Conservation (phyloP, 495 filamentous ascomycete genomes). For the Mycothermus thermophilus region DNA sequence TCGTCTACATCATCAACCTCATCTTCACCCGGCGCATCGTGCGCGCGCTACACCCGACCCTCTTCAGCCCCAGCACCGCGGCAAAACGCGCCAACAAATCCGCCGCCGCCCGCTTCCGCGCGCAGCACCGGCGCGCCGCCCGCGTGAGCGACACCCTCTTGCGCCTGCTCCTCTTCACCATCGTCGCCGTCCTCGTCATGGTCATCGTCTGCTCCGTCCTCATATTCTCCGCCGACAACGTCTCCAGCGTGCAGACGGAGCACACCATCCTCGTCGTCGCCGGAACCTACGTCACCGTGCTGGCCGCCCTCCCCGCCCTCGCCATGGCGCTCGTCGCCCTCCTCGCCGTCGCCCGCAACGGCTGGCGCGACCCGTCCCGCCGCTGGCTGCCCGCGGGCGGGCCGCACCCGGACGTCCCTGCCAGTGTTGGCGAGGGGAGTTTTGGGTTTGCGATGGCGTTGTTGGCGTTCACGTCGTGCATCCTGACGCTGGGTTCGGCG, state of each 20-base stretch:
- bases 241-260: slow-evolving; percentile 33
- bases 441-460: slow-evolving; percentile 53
- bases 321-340: slow-evolving; percentile 28
- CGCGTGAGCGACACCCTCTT: slow-evolving; percentile 20
- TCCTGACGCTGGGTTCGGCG: slow-evolving; percentile 56
- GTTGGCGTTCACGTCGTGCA: slow-evolving; percentile 35
- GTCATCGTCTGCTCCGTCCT: slow-evolving; percentile 54
- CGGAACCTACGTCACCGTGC: slow-evolving; percentile 48
- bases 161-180: slow-evolving; percentile 41
- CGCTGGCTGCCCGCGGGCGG: slow-evolving; percentile 23
- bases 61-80: too few species aligned
- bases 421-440: slow-evolving; percentile 58
- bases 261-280: slow-evolving; percentile 54
- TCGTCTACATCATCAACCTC: slow-evolving; percentile 68
- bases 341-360: neutral
- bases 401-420: slow-evolving; percentile 16
- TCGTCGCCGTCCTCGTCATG: slow-evolving; percentile 49
- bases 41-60: slow-evolving; percentile 49
- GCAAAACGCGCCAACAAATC: too few species aligned
- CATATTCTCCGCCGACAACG: slow-evolving; percentile 47
- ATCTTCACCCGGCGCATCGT: slow-evolving; percentile 64
- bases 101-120: too few species aligned
- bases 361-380: neutral
- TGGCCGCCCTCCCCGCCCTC: slow-evolving; percentile 68
- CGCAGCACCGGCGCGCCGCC: neutral